Evolutionary conservation across 2,329 filamentous ascomycete genomes (phyloP).

Genomic region (Monosporascus sp.): DNA sequence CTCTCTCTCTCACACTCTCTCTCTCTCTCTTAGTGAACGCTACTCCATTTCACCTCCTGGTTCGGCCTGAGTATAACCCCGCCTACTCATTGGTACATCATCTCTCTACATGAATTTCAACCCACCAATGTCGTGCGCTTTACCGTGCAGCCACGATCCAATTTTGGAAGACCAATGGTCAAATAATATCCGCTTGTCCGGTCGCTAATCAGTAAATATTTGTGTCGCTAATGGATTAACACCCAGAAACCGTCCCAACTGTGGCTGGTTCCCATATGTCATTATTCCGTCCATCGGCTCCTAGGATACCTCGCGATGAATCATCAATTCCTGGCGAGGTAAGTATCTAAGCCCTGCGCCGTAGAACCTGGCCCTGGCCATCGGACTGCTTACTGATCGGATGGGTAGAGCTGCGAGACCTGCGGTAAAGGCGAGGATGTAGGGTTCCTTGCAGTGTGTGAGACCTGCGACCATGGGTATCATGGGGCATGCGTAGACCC

Average conservation of each 20-base stretch:
- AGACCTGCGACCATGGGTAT: slow-evolving; percentile 84
- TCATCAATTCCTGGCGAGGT: slow-evolving; percentile 38
- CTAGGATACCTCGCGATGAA: slow-evolving; percentile 56
- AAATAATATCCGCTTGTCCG: neutral
- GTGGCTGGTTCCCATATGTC: slow-evolving; percentile 97
- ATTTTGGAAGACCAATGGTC: slow-evolving; percentile 5
- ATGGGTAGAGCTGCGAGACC: slow-evolving; percentile 68
- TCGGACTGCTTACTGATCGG: slow-evolving; percentile 9
- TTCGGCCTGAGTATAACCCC: neutral
- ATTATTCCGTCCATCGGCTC: slow-evolving; percentile 76
- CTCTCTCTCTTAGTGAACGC: neutral
- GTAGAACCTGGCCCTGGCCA: neutral
- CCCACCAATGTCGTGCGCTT: slow-evolving; percentile 12
- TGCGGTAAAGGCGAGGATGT: slow-evolving; percentile 76
- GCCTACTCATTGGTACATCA: neutral
- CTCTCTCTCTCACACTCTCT: too few relatives aligned
- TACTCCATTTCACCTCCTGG: neutral
- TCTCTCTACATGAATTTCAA: slow-evolving; percentile 6
- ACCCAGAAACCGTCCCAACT: slow-evolving; percentile 62
- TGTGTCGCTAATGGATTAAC: slow-evolving; percentile 29
- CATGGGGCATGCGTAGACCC: slow-evolving; percentile 88
- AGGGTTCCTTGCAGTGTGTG: slow-evolving; percentile 70
- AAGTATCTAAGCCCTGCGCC: slow-evolving; percentile 6
- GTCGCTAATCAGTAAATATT: slow-evolving; percentile 18
- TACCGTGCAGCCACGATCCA: slow-evolving; percentile 7